Conservation (phyloP, 1,284 basidiomycete species). For the Caloboletus firmus region DNA sequence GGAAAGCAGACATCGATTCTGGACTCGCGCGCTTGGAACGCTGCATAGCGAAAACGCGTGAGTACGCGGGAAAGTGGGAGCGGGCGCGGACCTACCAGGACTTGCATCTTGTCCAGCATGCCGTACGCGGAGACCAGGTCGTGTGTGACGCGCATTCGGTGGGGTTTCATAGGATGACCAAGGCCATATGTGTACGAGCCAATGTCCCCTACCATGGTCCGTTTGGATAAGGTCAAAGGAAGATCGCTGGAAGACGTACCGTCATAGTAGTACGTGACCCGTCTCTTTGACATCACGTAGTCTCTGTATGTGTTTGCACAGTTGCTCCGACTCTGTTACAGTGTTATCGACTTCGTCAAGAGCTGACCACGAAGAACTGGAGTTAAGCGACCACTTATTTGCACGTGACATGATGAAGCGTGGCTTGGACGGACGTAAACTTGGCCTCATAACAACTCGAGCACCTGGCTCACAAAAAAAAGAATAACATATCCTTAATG, state of each 20-base stretch:
- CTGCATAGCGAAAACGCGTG: slow-evolving; percentile 40
- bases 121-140: slow-evolving; percentile 90
- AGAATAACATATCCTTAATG: slow-evolving; percentile 14
- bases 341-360: background rate
- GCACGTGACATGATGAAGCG: slow-evolving; percentile 19
- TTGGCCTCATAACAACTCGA: background rate
- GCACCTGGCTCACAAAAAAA: background rate
- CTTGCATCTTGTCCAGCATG: slow-evolving; percentile 89
- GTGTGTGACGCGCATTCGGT: slow-evolving; percentile 90
- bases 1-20: slow-evolving; percentile 88
- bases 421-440: slow-evolving; percentile 5
- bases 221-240: slow-evolving; percentile 1
- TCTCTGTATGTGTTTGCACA: background rate
- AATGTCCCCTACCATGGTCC: slow-evolving; percentile 58
- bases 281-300: slow-evolving; percentile 49
- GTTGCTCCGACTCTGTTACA: background rate
- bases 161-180: slow-evolving; percentile 94
- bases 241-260: slow-evolving; percentile 36
- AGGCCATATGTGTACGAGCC: slow-evolving; percentile 86
- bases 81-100: slow-evolving; percentile 55
- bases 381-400: too few relatives aligned
- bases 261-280: slow-evolving; percentile 66
- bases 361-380: background rate
- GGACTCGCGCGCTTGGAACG: slow-evolving; percentile 79
- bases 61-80: background rate